Percentiles rank a stretch among this genome's conserved stretches.
Evolutionary conservation across 768 basidiomycete genomes (phyloP).

Genomic region (Amylocystis lapponica): DNA sequence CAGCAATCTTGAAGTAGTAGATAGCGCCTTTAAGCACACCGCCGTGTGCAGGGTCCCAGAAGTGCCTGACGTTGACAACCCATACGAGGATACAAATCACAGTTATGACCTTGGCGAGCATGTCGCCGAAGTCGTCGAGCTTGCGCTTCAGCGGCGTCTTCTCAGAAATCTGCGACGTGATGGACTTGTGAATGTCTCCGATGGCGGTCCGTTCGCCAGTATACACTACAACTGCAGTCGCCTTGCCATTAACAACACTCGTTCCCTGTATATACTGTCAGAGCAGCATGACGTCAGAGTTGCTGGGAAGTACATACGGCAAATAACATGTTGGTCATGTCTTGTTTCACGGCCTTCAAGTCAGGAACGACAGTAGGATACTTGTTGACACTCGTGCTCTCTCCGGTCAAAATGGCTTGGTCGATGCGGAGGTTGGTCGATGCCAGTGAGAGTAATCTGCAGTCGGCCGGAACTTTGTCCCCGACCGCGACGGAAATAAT

Average conservation of each 20-base stretch:
- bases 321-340: conserved; percentile 96
- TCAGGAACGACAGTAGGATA: conserved; percentile 63
- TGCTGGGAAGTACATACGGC: conserved; percentile 45
- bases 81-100: conserved; percentile 97
- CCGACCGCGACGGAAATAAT: conserved; percentile 88
- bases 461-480: conserved; percentile 94
- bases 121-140: conserved; percentile 96
- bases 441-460: conserved; percentile 80
- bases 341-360: conserved; percentile 85
- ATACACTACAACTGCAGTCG: conserved; percentile 79
- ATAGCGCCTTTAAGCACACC: conserved; percentile 89
- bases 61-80: conserved; percentile 95
- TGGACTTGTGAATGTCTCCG: conserved; percentile 96
- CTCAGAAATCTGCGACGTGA: conserved; percentile 86
- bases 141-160: conserved; percentile 98
- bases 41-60: conserved; percentile 91
- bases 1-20: conserved; percentile 99
- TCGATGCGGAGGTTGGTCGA: conserved; percentile 94
- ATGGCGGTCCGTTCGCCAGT: conserved; percentile 89
- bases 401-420: conserved; percentile 95
- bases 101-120: conserved; percentile 94
- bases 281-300: not conserved
- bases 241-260: conserved; percentile 91
- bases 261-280: conserved; percentile 58
- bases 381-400: conserved; percentile 88